Evolutionary conservation across 2,329 filamentous ascomycete genomes (phyloP).

Genomic region (Fonsecaea pedrosoi): DNA sequence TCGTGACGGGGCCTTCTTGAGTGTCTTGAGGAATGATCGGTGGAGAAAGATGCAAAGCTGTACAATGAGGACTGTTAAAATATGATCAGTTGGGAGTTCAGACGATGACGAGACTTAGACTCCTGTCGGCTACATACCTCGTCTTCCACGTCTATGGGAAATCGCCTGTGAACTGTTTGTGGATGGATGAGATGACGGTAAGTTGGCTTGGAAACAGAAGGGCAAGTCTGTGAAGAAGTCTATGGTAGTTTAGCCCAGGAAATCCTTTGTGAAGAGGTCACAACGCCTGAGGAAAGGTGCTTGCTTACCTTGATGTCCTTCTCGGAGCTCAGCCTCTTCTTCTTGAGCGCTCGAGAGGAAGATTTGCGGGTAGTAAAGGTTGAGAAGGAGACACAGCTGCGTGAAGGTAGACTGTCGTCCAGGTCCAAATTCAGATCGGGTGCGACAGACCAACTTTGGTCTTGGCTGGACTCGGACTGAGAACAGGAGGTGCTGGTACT

Average conservation of each 20-base stretch:
- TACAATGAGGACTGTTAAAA: not conserved
- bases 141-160: conserved; percentile 4
- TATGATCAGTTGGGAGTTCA: not conserved
- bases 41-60: conserved; percentile 5
- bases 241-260: not conserved
- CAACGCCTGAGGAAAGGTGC: not conserved
- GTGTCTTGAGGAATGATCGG: conserved; percentile 10
- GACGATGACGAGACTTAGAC: not conserved
- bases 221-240: not conserved
- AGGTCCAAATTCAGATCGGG: conserved; percentile 1
- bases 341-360: not conserved
- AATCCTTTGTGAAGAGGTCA: not conserved
- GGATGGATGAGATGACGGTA: conserved; percentile 1
- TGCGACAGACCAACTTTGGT: conserved; percentile 5
- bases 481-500: conserved; percentile 19
- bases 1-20: not conserved
- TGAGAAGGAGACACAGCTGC: conserved; percentile 23
- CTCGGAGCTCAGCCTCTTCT: conserved; percentile 12
- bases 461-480: conserved; percentile 22
- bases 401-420: not conserved
- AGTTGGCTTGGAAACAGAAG: conserved; percentile 4
- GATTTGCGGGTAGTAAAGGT: conserved; percentile 6
- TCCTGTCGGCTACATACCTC: not conserved
- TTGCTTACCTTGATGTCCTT: conserved; percentile 6
- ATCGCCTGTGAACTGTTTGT: not conserved